Percentiles rank a stretch among this genome's conserved stretches.
These are phyloP conservation scores for Triticum monococcum DNA, from an alignment of 176 grass and related monocot genomes.

Conservation along the genomic window DNA sequence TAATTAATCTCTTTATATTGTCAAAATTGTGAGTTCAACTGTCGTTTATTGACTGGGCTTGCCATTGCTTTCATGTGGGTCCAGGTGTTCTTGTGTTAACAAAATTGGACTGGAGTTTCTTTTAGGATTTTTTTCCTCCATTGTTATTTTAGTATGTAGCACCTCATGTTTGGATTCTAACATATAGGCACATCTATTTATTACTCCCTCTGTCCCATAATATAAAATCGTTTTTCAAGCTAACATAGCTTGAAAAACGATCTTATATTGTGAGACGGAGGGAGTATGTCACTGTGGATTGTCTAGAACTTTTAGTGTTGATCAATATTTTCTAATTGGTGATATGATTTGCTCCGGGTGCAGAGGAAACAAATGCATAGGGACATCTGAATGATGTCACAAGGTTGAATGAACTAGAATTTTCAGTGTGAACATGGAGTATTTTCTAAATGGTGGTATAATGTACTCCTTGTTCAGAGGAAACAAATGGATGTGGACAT, in stretches of 20 bases:
- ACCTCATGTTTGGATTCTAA: not conserved
- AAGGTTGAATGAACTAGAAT: not conserved
- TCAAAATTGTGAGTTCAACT: not conserved
- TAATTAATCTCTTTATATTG: constrained; percentile 12
- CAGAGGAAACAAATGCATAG: constrained; percentile 3
- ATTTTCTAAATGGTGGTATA: not conserved
- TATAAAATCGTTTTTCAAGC: no score
- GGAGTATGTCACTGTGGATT: not conserved
- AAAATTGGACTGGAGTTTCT: not conserved
- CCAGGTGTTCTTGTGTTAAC: not conserved
- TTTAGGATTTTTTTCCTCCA: not conserved
- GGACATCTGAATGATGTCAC: constrained; percentile 13
- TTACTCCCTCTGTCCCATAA: not conserved
- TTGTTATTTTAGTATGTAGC: not conserved
- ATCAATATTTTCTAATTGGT: not conserved
- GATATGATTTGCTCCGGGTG: not conserved
- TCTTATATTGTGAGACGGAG: no score
- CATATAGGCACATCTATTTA: not conserved
- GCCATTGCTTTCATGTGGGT: constrained; percentile 14
- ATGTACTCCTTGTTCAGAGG: not conserved
- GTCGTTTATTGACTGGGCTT: not conserved
- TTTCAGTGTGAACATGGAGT: not conserved
- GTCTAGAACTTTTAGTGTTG: not conserved
- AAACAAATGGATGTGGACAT: constrained; percentile 19
- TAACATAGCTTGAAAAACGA: no score